Evolutionary conservation across 2,329 filamentous ascomycete genomes (phyloP), one percentile per base, ranked within the genome.

Genomic region (Penicillium glabrum): DNA sequence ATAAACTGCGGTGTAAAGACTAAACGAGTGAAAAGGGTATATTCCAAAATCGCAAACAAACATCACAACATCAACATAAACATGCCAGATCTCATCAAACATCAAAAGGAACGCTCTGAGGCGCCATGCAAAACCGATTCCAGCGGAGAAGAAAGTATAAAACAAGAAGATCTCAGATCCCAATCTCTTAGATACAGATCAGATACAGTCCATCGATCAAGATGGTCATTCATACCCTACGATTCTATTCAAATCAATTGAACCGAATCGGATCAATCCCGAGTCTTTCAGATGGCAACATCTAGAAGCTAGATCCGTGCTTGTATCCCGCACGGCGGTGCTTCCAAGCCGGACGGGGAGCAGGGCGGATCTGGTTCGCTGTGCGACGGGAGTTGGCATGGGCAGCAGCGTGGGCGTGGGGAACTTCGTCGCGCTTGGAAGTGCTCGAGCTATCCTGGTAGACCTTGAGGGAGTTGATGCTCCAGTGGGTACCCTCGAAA

Each of bases 401-500:
- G 9, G 37, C 56, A 19, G 29, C 50, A 19, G 53, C 55, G 48
- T 58, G 58, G 8, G 10, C 35, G n/a, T 39, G 35, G 35, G 16
- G 14, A 19, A 37, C 48, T 29, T 51, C 13, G 10, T 56, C 55
- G n/a, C 48, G 45, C 51, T 56, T 48, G 46, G 46, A 19, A 16
- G 13, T 2, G 58, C 45, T 49, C 48, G 31, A 24, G 41, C 44
- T 53, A 5, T 67, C 61, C 52, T 81, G 76, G 69, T 83, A 92
- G 14, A 91, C 83, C 75, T 84, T 86, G 68, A 92, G 78, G 35
- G 82, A 86, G 69, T 89, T 89, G 75, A 96, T 82, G 58, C 84
- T 75, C 89, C 91, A 96, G 77, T 88, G 96, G 1, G 89, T 84
- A 24, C 93, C 82, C 21, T 75, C 69, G 72, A 95, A 96, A 13